Conservation (phyloP, 257 asterid genomes). For the Salvia splendens region DNA sequence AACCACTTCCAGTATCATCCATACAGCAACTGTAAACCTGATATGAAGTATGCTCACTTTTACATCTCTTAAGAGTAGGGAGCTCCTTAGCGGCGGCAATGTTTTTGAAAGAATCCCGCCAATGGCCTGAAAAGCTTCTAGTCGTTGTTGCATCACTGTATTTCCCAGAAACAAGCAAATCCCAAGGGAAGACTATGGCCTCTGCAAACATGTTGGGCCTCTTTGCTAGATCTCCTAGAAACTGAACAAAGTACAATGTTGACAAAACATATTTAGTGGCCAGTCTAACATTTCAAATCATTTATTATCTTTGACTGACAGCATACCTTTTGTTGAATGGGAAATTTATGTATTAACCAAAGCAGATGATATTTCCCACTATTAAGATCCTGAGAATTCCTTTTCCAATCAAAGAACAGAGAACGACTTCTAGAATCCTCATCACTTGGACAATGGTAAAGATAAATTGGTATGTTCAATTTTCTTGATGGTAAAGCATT, state of each 20-base stretch:
- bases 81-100: constrained; percentile 25
- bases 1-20: constrained; percentile 36
- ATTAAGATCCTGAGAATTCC: constrained; percentile 46
- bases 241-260: constrained; percentile 44
- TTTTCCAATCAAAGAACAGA: constrained; percentile 40
- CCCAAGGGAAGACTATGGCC: constrained; percentile 82
- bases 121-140: constrained; percentile 32
- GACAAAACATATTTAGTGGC: constrained; percentile 10
- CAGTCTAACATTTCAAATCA: constrained; percentile 19
- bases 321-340: constrained; percentile 63
- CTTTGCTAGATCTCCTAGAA: constrained; percentile 53
- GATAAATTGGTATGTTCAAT: constrained; percentile 46
- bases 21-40: constrained; percentile 30
- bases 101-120: constrained; percentile 34
- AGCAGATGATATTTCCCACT: constrained; percentile 71
- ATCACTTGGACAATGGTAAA: constrained; percentile 42
- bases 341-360: constrained; percentile 76
- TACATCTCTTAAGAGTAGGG: constrained; percentile 51
- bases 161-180: constrained; percentile 60
- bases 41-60: constrained; percentile 37
- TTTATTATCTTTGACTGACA: constrained; percentile 23
- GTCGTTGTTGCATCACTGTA: constrained; percentile 34
- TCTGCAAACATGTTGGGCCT: constrained; percentile 61
- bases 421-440: constrained; percentile 41
- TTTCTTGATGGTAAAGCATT: constrained; percentile 41